phyloP scores from a whole-genome alignment of 2,329 filamentous ascomycete genomes.

The Penicillium aurantiogriseum region DNA sequence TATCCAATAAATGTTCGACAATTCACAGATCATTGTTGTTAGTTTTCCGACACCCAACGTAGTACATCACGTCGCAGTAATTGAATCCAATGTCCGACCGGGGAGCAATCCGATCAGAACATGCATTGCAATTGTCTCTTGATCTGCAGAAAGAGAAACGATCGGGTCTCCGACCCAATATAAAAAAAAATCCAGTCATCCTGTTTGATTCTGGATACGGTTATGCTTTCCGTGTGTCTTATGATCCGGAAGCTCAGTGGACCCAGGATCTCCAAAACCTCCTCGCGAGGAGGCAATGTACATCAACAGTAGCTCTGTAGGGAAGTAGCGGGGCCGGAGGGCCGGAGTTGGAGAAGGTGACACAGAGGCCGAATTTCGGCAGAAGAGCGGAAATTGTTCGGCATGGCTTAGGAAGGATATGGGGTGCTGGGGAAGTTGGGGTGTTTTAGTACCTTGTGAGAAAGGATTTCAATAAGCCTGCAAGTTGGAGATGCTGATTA shows the following conservation, averaged over 20 bases:
- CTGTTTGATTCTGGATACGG: neutral
- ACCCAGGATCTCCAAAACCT: constrained; percentile 21
- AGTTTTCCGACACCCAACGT: neutral
- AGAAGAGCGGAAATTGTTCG: constrained; percentile 14
- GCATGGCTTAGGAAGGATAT: neutral
- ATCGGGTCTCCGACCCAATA: too few relatives aligned
- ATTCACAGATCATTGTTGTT: neutral
- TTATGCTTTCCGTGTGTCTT: neutral
- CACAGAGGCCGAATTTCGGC: constrained; percentile 19
- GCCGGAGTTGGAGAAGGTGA: constrained; percentile 18
- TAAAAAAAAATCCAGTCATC: neutral
- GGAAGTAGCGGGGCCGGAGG: constrained; percentile 11
- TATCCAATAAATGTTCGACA: neutral
- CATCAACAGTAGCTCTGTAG: neutral
- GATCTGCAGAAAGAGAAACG: neutral
- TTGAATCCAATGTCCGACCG: neutral
- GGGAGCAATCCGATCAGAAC: neutral
- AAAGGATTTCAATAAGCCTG: neutral
- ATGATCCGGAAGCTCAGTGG: constrained; percentile 5
- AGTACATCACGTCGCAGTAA: neutral
- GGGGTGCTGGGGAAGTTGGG: neutral
- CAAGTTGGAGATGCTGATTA: neutral
- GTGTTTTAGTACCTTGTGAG: neutral
- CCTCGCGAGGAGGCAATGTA: constrained; percentile 15
- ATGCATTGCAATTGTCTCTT: neutral